A percentile compares a stretch with the other conserved stretches of the same genome.
Evolutionary conservation across 805 yeast species (phyloP).

Genomic region (Yarrowia sp.): DNA sequence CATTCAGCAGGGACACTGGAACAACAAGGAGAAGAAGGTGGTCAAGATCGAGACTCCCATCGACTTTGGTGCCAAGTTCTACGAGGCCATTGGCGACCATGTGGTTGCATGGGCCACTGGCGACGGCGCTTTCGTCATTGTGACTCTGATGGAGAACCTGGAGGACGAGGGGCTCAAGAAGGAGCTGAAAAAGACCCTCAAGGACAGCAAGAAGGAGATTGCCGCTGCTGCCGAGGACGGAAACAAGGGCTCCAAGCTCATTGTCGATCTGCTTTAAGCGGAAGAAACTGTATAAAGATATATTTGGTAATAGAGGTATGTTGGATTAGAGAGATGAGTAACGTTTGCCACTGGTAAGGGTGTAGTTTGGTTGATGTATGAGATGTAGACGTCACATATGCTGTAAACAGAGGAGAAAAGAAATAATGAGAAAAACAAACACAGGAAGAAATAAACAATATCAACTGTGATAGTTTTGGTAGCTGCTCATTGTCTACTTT

Average conservation of each 20-base stretch:
- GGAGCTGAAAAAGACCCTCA: slow-evolving; percentile 61
- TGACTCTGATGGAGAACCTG: slow-evolving; percentile 76
- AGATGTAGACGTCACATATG: no score
- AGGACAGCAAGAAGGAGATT: slow-evolving; percentile 48
- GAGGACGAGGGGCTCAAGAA: slow-evolving; percentile 53
- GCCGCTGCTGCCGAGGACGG: slow-evolving; percentile 45
- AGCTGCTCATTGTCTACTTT: no score
- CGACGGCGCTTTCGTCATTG: slow-evolving; percentile 80
- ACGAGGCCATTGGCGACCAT: slow-evolving; percentile 61
- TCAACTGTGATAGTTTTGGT: no score
- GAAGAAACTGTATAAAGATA: slow-evolving; percentile 11
- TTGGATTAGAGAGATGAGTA: neutral
- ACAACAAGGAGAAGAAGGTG: slow-evolving; percentile 63
- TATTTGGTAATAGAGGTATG: slow-evolving; percentile 20
- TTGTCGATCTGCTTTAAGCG: slow-evolving; percentile 44
- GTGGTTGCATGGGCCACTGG: slow-evolving; percentile 73
- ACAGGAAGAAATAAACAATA: no score
- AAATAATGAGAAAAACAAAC: no score
- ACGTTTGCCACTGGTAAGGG: no score
- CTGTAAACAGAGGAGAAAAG: no score
- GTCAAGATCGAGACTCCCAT: slow-evolving; percentile 56
- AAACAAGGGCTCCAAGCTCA: slow-evolving; percentile 50
- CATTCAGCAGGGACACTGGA: slow-evolving; percentile 87
- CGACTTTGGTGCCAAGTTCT: slow-evolving; percentile 52
- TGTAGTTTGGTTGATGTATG: no score